phyloP scores from a whole-genome alignment of 352 stramenopile genomes.

The Pythium coloratum region DNA sequence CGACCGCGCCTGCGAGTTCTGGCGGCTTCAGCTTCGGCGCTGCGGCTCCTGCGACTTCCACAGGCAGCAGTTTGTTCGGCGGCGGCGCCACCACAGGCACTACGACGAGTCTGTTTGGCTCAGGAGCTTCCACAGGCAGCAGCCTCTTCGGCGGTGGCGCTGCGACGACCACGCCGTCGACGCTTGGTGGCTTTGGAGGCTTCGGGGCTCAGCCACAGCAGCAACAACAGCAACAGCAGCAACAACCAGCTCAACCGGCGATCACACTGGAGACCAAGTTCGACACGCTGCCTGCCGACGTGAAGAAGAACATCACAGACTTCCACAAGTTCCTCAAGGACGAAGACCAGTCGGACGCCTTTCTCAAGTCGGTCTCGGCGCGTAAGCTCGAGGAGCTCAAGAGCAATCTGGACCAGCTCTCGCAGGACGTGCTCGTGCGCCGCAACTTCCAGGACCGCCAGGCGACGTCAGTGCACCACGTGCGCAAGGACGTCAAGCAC shows the following conservation, averaged over 20 bases:
- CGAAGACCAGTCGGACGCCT: slow-evolving; percentile 68
- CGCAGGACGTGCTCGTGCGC: slow-evolving; percentile 61
- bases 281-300: slow-evolving; percentile 60
- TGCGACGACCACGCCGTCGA: slow-evolving; percentile 16
- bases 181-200: slow-evolving; percentile 29
- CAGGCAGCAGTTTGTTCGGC: slow-evolving; percentile 24
- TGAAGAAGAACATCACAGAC: slow-evolving; percentile 77
- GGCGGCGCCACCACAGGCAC: slow-evolving; percentile 19
- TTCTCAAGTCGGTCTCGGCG: slow-evolving; percentile 70
- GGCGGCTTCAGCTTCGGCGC: slow-evolving; percentile 35
- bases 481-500: slow-evolving; percentile 75
- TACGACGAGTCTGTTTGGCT: slow-evolving; percentile 32
- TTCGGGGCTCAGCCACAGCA: slow-evolving; percentile 13
- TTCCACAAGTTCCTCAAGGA: slow-evolving; percentile 78
- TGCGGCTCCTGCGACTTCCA: slow-evolving; percentile 20
- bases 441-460: slow-evolving; percentile 65
- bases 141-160: slow-evolving; percentile 31
- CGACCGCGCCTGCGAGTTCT: slow-evolving; percentile 19
- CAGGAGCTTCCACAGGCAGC: slow-evolving; percentile 18
- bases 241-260: slow-evolving; percentile 27
- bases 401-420: slow-evolving; percentile 54
- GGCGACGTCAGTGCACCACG: slow-evolving; percentile 54
- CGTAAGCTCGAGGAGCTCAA: slow-evolving; percentile 53
- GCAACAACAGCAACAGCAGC: slow-evolving; percentile 9
- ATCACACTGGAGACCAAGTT: slow-evolving; percentile 80